phyloP scores from a whole-genome alignment of 345 rosid genomes.

The Aquilaria sinensis region DNA sequence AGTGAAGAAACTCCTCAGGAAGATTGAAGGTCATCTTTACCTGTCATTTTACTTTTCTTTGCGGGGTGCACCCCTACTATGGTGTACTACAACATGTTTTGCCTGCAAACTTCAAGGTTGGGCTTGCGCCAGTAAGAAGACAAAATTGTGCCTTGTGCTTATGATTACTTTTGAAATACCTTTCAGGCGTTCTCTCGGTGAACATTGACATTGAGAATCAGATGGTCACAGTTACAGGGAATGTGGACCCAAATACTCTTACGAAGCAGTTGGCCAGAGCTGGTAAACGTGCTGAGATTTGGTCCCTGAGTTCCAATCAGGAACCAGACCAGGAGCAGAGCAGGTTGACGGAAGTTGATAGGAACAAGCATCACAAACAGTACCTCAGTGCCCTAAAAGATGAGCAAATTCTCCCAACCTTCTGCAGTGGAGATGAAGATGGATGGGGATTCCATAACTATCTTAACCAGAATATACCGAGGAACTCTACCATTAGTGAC shows the following conservation, averaged over 20 bases:
- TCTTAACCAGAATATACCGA: slow-evolving; percentile 10
- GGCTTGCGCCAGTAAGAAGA: not conserved
- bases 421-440: slow-evolving; percentile 13
- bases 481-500: not conserved
- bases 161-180: not conserved
- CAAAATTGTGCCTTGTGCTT: not conserved
- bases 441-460: slow-evolving; percentile 6
- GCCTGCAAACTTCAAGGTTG: not conserved
- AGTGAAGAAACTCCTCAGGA: slow-evolving; percentile 62
- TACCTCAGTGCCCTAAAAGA: slow-evolving; percentile 8
- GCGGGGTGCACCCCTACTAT: no score
- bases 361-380: slow-evolving; percentile 6
- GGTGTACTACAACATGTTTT: not conserved
- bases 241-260: slow-evolving; percentile 37
- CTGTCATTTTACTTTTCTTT: not conserved
- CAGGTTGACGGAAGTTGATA: not conserved
- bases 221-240: slow-evolving; percentile 50
- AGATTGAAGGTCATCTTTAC: slow-evolving; percentile 47
- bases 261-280: slow-evolving; percentile 42
- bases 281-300: slow-evolving; percentile 58
- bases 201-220: slow-evolving; percentile 44
- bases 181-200: slow-evolving; percentile 57
- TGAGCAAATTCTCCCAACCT: slow-evolving; percentile 22
- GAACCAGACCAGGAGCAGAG: slow-evolving; percentile 14
- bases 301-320: slow-evolving; percentile 23